A percentile compares a stretch with the other conserved stretches of the same genome.
These are phyloP conservation scores for Fusarium sp. DNA, from an alignment of 2,329 filamentous ascomycete species.

Conservation along the genomic window DNA sequence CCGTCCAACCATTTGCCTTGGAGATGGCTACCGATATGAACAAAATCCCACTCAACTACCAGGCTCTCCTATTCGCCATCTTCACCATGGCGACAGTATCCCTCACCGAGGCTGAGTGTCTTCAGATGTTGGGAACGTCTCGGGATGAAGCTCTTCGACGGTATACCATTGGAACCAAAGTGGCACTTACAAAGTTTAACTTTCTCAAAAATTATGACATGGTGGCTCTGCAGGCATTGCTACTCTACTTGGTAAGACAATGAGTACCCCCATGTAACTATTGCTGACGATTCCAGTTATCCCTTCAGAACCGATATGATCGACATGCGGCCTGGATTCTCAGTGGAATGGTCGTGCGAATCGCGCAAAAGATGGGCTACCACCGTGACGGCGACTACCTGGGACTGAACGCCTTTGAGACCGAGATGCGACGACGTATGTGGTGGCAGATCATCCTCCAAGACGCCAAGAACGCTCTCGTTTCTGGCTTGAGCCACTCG, in stretches of 20 bases:
- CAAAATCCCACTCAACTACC: constrained; percentile 66
- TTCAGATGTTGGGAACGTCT: constrained; percentile 62
- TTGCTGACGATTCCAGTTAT: constrained; percentile 55
- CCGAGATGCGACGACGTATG: constrained; percentile 74
- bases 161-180: constrained; percentile 64
- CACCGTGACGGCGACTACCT: constrained; percentile 70
- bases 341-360: constrained; percentile 70
- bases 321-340: constrained; percentile 71
- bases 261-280: background rate
- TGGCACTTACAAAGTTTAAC: constrained; percentile 62
- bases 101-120: constrained; percentile 66
- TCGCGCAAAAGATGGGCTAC: constrained; percentile 75
- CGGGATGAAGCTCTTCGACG: constrained; percentile 62
- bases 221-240: constrained; percentile 67
- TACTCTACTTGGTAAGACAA: constrained; percentile 64
- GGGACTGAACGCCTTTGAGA: constrained; percentile 70
- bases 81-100: constrained; percentile 71
- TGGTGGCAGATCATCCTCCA: constrained; percentile 75
- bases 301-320: constrained; percentile 68
- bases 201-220: constrained; percentile 71
- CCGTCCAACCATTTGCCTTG: constrained; percentile 72
- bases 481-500: constrained; percentile 67
- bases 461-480: constrained; percentile 67
- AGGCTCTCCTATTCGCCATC: constrained; percentile 73
- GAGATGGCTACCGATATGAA: constrained; percentile 69